Conservation (phyloP, 768 basidiomycete species). For the Cystoderma amianthinum region DNA sequence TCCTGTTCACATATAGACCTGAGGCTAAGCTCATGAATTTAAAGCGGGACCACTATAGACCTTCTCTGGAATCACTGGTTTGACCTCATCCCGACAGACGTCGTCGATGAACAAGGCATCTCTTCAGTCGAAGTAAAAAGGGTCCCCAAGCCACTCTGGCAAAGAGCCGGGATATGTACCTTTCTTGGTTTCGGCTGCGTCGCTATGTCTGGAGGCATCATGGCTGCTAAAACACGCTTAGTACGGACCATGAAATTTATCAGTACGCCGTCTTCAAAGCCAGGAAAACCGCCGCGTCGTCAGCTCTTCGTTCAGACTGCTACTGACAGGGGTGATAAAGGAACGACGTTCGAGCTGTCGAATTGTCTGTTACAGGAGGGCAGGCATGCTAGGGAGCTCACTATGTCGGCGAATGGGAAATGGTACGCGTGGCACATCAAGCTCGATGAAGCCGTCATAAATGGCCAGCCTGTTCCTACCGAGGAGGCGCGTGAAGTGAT, state of each 20-base stretch:
- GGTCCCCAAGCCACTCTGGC: background rate
- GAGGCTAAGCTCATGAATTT: background rate
- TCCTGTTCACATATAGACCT: background rate
- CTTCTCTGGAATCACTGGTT: background rate
- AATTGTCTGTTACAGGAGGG: constrained; percentile 1
- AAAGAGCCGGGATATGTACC: background rate
- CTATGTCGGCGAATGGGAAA: background rate
- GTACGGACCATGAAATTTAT: background rate
- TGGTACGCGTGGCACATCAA: constrained; percentile 1
- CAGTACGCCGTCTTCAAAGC: background rate
- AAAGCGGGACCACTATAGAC: background rate
- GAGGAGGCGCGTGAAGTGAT: background rate
- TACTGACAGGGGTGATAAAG: background rate
- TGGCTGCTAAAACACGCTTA: background rate
- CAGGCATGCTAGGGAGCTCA: background rate
- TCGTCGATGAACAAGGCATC: background rate
- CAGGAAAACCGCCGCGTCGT: background rate
- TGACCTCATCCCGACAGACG: background rate
- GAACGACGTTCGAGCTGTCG: background rate
- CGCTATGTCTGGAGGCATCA: background rate
- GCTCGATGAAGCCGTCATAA: background rate
- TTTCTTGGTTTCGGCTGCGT: background rate
- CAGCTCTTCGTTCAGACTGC: constrained; percentile 1
- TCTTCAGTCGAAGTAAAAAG: background rate
- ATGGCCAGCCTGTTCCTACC: background rate